Evolutionary conservation across 2,329 filamentous ascomycete species (phyloP), one percentile per base, ranked within the genome.

Genomic region (Aspergillus novoparasiticus): DNA sequence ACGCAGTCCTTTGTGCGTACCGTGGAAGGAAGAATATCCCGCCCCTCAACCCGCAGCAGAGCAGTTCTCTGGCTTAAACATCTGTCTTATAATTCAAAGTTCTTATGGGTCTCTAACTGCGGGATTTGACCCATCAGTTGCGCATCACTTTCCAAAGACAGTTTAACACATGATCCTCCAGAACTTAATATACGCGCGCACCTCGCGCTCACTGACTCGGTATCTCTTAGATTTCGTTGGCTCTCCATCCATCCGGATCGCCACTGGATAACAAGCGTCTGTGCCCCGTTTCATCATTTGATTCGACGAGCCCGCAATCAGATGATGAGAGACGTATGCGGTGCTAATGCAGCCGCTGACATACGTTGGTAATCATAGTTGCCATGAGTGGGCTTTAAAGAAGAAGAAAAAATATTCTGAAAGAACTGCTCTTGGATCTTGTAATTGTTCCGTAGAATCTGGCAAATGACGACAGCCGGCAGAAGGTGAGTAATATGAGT

Each of bases 251-350:
- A 45, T 36, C 26, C 34, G 53, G 34, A 48, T 65, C 43, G 63
- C 54, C 58, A 58, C 60, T 58, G 41, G 54, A 55, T 43, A 62
- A 51, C 46, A 55, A 26, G 43, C 55, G 43, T 59, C 61, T 65
- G 64, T 64, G 59, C 59, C 55, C 57, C 62, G 54, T 32, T 43
- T 54, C 57, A 58, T 53, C 46, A 56, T 60, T 50, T 66, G 62
- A 66, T 66, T 66, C 62, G 64, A 61, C 41, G 60, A 53, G 45
- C 34, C 23, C 23, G 32, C 32, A 36, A 65, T 67, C 65, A 67
- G 65, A 59, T 67, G 65, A 67, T 60, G 46, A 60, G 57, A 63
- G 28, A 36, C 58, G 58, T 65, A 62, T 67, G 65, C 65, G 65
- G 63, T 65, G 59, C 60, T 67, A 67, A 67, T 65, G 65, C 65